phyloP scores from a whole-genome alignment of 306 rosid genomes.

The Cercis canadensis region DNA sequence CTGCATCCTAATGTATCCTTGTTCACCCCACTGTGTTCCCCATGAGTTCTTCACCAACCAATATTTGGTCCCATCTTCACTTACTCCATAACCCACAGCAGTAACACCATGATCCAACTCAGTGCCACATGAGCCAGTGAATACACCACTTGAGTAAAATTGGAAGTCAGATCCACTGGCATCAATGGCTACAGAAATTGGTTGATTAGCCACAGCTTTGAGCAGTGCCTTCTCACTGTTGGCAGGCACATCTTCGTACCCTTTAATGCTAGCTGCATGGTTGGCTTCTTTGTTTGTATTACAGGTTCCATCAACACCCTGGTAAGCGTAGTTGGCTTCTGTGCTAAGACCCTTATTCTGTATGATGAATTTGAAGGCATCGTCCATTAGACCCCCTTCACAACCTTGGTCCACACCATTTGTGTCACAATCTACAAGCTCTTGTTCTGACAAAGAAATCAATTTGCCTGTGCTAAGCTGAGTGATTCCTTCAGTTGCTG shows the following conservation, averaged over 20 bases:
- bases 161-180: constrained; percentile 49
- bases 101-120: constrained; percentile 55
- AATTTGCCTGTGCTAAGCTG: constrained; percentile 33
- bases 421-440: constrained; percentile 58
- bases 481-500: constrained; percentile 53
- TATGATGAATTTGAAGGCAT: constrained; percentile 48
- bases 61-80: constrained; percentile 32
- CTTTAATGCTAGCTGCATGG: constrained; percentile 36
- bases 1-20: constrained; percentile 54
- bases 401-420: constrained; percentile 50
- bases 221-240: constrained; percentile 46
- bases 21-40: constrained; percentile 57
- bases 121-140: constrained; percentile 52
- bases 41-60: constrained; percentile 63
- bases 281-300: constrained; percentile 10
- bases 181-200: constrained; percentile 56
- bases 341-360: constrained; percentile 42
- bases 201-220: constrained; percentile 49
- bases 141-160: constrained; percentile 47
- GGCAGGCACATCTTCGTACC: constrained; percentile 47
- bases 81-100: constrained; percentile 47
- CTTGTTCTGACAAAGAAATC: constrained; percentile 50
- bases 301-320: constrained; percentile 39
- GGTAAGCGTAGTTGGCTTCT: constrained; percentile 44
- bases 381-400: constrained; percentile 49